phyloP scores from a whole-genome alignment of 2,329 filamentous ascomycete species.

The Apiospora pterosperma region DNA sequence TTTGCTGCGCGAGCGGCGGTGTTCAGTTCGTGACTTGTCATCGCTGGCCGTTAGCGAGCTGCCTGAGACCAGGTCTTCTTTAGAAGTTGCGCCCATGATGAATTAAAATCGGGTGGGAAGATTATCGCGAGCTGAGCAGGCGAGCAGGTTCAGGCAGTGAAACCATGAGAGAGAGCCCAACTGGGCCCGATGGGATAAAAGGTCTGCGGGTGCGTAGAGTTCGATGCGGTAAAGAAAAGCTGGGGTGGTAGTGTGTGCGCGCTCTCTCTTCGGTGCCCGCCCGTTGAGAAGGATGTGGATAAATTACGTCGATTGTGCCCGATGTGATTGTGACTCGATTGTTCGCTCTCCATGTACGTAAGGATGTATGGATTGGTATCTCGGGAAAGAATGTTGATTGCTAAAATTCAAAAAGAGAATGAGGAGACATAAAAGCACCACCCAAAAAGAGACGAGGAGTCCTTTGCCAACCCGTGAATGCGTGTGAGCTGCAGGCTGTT shows the following conservation, averaged over 20 bases:
- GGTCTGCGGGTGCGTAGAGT: constrained; percentile 10
- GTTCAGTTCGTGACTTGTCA: constrained; percentile 9
- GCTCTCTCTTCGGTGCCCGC: background rate
- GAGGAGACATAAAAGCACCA: background rate
- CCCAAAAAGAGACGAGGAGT: background rate
- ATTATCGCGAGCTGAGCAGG: background rate
- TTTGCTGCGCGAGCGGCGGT: constrained; percentile 7
- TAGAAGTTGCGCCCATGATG: constrained; percentile 9
- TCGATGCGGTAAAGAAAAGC: constrained; percentile 13
- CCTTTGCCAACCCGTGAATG: background rate
- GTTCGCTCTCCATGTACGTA: background rate
- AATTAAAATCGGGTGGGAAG: background rate
- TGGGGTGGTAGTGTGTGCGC: constrained; percentile 1
- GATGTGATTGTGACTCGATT: background rate
- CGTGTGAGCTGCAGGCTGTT: background rate
- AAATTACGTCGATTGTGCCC: background rate
- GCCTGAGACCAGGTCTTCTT: background rate
- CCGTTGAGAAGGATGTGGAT: background rate
- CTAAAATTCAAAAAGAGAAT: background rate
- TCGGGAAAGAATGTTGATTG: background rate
- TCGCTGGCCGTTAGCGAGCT: constrained; percentile 11
- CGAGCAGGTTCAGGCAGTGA: background rate
- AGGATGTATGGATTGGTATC: background rate
- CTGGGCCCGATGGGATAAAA: constrained; percentile 21
- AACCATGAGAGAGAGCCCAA: constrained; percentile 25